Conservation (phyloP, 163 green algal species). For the Chlamydomonas reinhardtii region DNA sequence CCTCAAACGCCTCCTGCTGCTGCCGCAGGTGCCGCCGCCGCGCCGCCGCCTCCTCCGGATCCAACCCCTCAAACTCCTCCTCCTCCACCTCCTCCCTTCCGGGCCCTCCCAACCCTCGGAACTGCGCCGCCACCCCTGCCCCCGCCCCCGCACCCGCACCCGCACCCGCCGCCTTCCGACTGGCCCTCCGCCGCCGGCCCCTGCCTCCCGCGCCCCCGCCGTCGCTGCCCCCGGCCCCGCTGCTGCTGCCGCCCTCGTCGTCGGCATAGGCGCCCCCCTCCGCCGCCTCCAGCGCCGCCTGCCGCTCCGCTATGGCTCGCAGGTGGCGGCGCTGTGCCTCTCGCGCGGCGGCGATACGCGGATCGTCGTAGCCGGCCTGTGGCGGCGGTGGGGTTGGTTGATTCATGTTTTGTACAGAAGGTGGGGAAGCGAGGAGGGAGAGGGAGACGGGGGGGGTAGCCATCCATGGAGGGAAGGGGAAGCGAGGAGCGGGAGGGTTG, state of each 20-base stretch:
- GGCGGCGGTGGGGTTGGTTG: too few relatives aligned
- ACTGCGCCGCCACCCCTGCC: too few relatives aligned
- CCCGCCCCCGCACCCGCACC: too few relatives aligned
- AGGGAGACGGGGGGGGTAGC: too few relatives aligned
- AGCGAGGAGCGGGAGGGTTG: too few relatives aligned
- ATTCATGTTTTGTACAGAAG: too few relatives aligned
- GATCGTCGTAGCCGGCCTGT: slow-evolving; percentile 14
- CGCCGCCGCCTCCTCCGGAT: not conserved
- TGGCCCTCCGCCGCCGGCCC: too few relatives aligned
- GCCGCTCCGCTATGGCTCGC: slow-evolving; percentile 19
- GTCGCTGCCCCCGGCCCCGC: not conserved
- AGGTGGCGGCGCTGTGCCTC: slow-evolving; percentile 38
- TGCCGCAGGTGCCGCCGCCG: not conserved
- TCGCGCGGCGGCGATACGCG: slow-evolving; percentile 4
- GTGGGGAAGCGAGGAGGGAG: too few relatives aligned
- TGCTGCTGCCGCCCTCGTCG: slow-evolving; percentile 12
- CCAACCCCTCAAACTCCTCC: not conserved
- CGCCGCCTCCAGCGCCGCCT: slow-evolving; percentile 40
- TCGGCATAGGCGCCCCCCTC: slow-evolving; percentile 16
- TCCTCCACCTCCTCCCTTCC: not conserved
- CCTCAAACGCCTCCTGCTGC: too few relatives aligned
- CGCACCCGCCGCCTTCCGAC: not conserved
- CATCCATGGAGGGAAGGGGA: too few relatives aligned
- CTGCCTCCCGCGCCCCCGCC: not conserved
- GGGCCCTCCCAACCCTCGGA: too few relatives aligned